Evolutionary conservation across 805 yeast genomes (phyloP).

Genomic region (Kodamaea jinghongensis): DNA sequence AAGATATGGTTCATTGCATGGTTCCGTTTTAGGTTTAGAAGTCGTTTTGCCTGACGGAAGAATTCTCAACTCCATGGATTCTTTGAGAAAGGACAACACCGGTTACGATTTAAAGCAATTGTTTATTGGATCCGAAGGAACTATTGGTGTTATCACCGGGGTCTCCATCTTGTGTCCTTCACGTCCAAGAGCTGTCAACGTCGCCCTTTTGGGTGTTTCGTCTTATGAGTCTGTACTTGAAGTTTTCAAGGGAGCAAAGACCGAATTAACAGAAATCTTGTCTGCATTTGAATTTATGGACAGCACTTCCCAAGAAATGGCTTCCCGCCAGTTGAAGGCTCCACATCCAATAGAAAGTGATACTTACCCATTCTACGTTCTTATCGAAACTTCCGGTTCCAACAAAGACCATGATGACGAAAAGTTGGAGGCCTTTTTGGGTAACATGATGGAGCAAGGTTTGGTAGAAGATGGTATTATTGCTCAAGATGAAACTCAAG

Average conservation of each 20-base stretch:
- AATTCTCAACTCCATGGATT: slow-evolving; percentile 71
- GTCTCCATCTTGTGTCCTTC: slow-evolving; percentile 87
- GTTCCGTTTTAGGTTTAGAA: slow-evolving; percentile 86
- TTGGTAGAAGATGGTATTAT: slow-evolving; percentile 89
- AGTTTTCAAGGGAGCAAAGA: slow-evolving; percentile 74
- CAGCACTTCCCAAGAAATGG: slow-evolving; percentile 58
- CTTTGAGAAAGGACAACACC: slow-evolving; percentile 91
- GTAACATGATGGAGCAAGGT: slow-evolving; percentile 78
- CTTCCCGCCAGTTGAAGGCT: slow-evolving; percentile 56
- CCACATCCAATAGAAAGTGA: slow-evolving; percentile 76
- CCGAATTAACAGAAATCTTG: slow-evolving; percentile 77
- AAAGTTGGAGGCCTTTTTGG: slow-evolving; percentile 82
- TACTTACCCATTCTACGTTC: slow-evolving; percentile 81
- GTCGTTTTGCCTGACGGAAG: slow-evolving; percentile 92
- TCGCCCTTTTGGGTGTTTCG: slow-evolving; percentile 81
- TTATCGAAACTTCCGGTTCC: slow-evolving; percentile 96
- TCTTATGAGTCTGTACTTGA: slow-evolving; percentile 81
- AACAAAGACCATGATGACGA: slow-evolving; percentile 90
- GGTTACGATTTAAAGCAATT: slow-evolving; percentile 92
- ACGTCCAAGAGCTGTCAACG: slow-evolving; percentile 80
- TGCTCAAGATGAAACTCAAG: slow-evolving; percentile 92
- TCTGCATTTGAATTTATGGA: slow-evolving; percentile 97
- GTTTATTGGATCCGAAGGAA: slow-evolving; percentile 93
- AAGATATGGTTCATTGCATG: slow-evolving; percentile 90
- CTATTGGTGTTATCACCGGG: slow-evolving; percentile 87